Percentiles rank a stretch among this genome's conserved stretches.
These are phyloP conservation scores for Globisporangium camurandrum DNA, from an alignment of 352 stramenopile species.

Conservation along the genomic window DNA sequence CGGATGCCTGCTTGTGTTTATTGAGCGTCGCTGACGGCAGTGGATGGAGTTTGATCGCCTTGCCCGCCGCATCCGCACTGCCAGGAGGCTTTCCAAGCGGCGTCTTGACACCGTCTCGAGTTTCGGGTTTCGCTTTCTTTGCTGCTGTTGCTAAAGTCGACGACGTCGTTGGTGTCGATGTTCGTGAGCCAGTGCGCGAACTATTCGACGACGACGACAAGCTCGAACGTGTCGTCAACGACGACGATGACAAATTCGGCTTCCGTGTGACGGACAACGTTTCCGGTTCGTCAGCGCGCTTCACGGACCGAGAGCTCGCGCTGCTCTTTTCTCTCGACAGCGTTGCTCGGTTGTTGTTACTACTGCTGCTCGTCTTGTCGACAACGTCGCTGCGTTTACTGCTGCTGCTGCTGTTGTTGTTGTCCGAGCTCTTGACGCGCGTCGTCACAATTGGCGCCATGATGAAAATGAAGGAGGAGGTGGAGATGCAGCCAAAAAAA, in stretches of 20 bases:
- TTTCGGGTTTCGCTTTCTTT: slow-evolving; percentile 18
- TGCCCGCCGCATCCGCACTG: background rate
- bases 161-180: background rate
- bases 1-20: slow-evolving; percentile 70
- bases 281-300: slow-evolving; percentile 5
- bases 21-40: slow-evolving; percentile 49
- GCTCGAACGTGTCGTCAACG: slow-evolving; percentile 5
- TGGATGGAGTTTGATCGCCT: slow-evolving; percentile 13
- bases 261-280: background rate
- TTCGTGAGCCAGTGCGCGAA: background rate
- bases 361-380: background rate
- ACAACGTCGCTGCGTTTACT: background rate
- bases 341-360: slow-evolving; percentile 8
- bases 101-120: no score
- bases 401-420: slow-evolving; percentile 11
- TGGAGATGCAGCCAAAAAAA: no score
- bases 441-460: slow-evolving; percentile 15
- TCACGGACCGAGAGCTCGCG: background rate
- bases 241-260: background rate
- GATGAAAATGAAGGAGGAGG: no score
- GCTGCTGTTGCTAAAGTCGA: background rate
- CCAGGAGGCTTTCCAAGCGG: slow-evolving; percentile 9
- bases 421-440: slow-evolving; percentile 5
- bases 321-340: slow-evolving; percentile 12
- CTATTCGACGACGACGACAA: slow-evolving; percentile 5